Conservation (phyloP, 176 grass and related monocot species). For the Ensete ventricosum region DNA sequence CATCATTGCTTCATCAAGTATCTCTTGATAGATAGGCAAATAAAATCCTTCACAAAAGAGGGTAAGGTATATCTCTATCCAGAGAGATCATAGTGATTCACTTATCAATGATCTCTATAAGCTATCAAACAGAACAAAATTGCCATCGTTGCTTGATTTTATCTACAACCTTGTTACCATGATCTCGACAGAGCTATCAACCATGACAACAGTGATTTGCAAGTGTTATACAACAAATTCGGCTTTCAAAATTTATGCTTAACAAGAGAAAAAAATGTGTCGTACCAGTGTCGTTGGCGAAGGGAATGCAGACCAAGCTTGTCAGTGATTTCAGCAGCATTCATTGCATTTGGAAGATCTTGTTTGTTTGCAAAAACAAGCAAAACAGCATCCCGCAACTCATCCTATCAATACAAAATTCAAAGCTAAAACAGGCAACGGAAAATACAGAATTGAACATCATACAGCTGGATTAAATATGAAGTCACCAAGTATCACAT, state of each 20-base stretch:
- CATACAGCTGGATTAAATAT: neutral
- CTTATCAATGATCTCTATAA: no score
- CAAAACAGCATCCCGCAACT: conserved; percentile 84
- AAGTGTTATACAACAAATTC: neutral
- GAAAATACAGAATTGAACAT: neutral
- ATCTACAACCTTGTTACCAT: neutral
- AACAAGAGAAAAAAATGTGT: neutral
- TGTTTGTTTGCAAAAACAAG: conserved; percentile 80
- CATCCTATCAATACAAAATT: conserved; percentile 35
- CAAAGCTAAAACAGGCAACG: neutral
- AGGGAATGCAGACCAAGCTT: conserved; percentile 74
- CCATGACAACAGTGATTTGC: neutral
- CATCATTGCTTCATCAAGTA: no score
- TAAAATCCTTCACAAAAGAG: no score
- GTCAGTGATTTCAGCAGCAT: conserved; percentile 82
- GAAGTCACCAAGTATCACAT: neutral
- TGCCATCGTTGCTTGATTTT: neutral
- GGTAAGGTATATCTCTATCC: no score
- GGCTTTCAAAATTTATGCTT: neutral
- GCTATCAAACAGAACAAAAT: neutral
- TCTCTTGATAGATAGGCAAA: no score
- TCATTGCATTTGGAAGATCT: conserved; percentile 88
- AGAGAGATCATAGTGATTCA: no score
- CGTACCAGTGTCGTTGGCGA: conserved; percentile 68
- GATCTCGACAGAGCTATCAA: neutral